phyloP scores from a whole-genome alignment of 2,329 filamentous ascomycete species.

The Penicillium nordicum region DNA sequence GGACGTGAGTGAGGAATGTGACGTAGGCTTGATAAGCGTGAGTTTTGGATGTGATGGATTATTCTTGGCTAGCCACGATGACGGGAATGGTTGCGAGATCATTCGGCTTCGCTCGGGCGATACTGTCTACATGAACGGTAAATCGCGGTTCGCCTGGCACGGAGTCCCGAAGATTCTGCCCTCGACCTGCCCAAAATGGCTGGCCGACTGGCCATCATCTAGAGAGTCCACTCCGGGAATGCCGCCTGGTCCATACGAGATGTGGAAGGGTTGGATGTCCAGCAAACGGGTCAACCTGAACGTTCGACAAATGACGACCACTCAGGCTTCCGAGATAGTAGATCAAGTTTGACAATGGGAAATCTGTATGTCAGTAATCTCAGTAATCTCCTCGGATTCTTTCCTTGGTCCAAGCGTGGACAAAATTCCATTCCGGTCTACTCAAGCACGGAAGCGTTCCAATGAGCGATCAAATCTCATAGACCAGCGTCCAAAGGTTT shows the following conservation, averaged over 20 bases:
- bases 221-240: slow-evolving; percentile 38
- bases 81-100: slow-evolving; percentile 40
- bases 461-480: not conserved
- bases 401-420: not conserved
- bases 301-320: slow-evolving; percentile 78
- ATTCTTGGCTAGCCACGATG: slow-evolving; percentile 74
- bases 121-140: slow-evolving; percentile 81
- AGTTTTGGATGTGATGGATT: slow-evolving; percentile 87
- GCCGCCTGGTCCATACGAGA: slow-evolving; percentile 48
- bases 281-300: slow-evolving; percentile 89
- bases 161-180: slow-evolving; percentile 83
- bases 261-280: slow-evolving; percentile 83
- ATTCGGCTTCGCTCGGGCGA: slow-evolving; percentile 78
- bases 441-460: not conserved
- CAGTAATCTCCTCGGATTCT: not conserved
- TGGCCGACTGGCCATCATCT: slow-evolving; percentile 68
- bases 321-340: not conserved
- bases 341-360: not conserved
- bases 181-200: slow-evolving; percentile 70
- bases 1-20: slow-evolving; percentile 83
- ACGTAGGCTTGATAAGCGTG: slow-evolving; percentile 75
- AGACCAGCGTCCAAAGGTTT: not conserved
- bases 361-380: not conserved
- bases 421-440: too few species aligned
- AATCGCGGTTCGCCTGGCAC: slow-evolving; percentile 88